Conservation (phyloP, 2,329 filamentous ascomycete genomes). For the Aspergillus jensenii region DNA sequence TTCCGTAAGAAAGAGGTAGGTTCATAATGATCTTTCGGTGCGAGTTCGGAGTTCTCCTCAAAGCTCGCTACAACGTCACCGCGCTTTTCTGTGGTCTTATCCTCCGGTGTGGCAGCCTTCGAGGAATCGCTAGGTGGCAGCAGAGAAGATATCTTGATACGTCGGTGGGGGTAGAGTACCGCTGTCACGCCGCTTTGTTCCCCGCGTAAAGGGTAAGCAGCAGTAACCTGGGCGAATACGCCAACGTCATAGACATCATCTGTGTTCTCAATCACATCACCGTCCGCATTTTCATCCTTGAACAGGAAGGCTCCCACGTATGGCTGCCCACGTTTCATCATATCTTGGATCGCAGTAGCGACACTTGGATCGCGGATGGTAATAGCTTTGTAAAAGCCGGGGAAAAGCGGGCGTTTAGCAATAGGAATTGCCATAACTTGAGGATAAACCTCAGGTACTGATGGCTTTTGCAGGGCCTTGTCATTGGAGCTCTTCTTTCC, state of each 20-base stretch:
- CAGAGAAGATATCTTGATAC: conserved; percentile 85
- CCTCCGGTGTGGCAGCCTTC: conserved; percentile 33
- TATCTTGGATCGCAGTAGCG: conserved; percentile 87
- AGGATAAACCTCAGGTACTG: conserved; percentile 91
- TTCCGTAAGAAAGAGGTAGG: conserved; percentile 88
- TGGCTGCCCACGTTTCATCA: conserved; percentile 94
- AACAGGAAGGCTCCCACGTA: conserved; percentile 97
- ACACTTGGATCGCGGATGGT: conserved; percentile 94
- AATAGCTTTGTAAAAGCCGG: conserved; percentile 98
- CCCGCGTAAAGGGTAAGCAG: conserved; percentile 81
- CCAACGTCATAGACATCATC: conserved; percentile 95
- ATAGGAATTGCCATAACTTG: conserved; percentile 98
- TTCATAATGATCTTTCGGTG: conserved; percentile 65
- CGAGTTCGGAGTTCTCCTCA: conserved; percentile 71
- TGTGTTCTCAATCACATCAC: conserved; percentile 85
- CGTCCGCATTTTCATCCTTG: conserved; percentile 92
- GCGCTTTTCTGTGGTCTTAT: conserved; percentile 65
- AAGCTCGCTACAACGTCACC: conserved; percentile 97
- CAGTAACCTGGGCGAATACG: conserved; percentile 97
- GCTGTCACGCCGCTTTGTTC: conserved; percentile 85
- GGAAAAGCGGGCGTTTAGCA: conserved; percentile 87
- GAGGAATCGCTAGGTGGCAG: conserved; percentile 61
- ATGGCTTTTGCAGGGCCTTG: conserved; percentile 78
- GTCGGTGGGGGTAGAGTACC: conserved; percentile 91
- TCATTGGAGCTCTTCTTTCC: conserved; percentile 69